Evolutionary conservation across 2,329 filamentous ascomycete species (phyloP), one percentile per base, ranked within the genome.

Genomic region (Aureobasidium mangrovei): DNA sequence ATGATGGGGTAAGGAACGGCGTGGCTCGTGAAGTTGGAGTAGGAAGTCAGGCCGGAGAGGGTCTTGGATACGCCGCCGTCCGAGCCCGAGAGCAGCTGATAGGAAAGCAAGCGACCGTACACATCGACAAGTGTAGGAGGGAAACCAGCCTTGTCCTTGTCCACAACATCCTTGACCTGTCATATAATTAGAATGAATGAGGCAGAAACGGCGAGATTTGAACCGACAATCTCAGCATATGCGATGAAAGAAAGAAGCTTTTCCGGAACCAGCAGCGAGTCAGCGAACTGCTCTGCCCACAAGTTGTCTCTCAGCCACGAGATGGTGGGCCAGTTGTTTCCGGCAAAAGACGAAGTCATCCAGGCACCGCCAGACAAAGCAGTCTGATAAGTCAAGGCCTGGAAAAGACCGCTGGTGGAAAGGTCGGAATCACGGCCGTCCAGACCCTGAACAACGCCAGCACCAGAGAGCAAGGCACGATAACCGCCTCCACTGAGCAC

Each of bases 281-380:
- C 62, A 39, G 65, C 55, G 55, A 76, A 70, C 1, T 66, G 64
- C n/a, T 62, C 36, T 28, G 68, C 61, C 74, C 73, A 77, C 2
- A 74, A 61, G 9, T 63, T 65, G 12, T 68, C 62, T 29, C 65
- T 61, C 4, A 77, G 61, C 31, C 63, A 65, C 3, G 67, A 68
- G 47, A 76, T 66, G 2, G 72, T 75, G 2, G 72, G 71, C 61
- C 70, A 75, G 57, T 75, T 72, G 61, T 75, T 75, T 6, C 71
- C 73, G 8, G 69, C 67, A 18, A 76, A 53, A 2, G 73, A 74
- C 3, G 69, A 70, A 1, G 76, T 59, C n/a, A 77, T 63, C 74
- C 74, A 77, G 2, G 64, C 60, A 38, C 74, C 74, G 28, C 73
- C 72, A n/a, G 73, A 75, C 3, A 77, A 64, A 7, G 70, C 74